phyloP scores from a whole-genome alignment of 1,284 basidiomycete species.

The Chondrostereum purpureum region DNA sequence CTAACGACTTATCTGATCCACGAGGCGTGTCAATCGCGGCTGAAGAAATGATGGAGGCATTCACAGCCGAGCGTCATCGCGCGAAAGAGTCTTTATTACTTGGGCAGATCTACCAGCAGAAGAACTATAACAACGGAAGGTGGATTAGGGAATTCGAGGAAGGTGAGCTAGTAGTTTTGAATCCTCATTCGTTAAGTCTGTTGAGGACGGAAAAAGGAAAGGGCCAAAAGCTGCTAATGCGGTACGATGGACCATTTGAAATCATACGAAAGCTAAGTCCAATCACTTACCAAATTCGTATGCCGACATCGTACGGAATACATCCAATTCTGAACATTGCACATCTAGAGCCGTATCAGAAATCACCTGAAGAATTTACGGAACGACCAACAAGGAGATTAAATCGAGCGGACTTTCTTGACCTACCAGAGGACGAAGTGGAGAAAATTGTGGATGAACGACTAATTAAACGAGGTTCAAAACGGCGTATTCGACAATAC shows the following conservation, averaged over 20 bases:
- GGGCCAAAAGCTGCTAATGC: conserved; percentile 10
- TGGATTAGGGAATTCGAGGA: conserved; percentile 17
- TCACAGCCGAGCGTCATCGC: conserved; percentile 11
- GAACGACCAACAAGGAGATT: neutral
- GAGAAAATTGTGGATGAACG: conserved; percentile 11
- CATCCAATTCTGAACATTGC: too few species aligned
- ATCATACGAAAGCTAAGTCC: conserved; percentile 8
- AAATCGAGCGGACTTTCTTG: conserved; percentile 11
- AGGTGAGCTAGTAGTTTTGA: conserved; percentile 20
- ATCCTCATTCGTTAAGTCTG: conserved; percentile 17
- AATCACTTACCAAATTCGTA: too few species aligned
- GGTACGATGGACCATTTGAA: conserved; percentile 11
- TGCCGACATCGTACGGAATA: too few species aligned
- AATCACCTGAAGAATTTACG: conserved; percentile 6
- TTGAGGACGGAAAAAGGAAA: too few species aligned
- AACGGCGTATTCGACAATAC: conserved; percentile 11
- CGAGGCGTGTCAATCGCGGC: conserved; percentile 6
- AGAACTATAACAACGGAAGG: conserved; percentile 18
- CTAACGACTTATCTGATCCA: neutral
- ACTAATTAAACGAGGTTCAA: conserved; percentile 9
- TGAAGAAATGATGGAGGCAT: conserved; percentile 15
- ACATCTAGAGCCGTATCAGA: too few species aligned
- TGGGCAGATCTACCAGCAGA: conserved; percentile 16
- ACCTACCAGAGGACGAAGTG: too few species aligned
- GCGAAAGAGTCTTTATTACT: conserved; percentile 20